These are phyloP conservation scores for Cruciata laevipes DNA, from an alignment of 257 asterid genomes.

Conservation along the genomic window DNA sequence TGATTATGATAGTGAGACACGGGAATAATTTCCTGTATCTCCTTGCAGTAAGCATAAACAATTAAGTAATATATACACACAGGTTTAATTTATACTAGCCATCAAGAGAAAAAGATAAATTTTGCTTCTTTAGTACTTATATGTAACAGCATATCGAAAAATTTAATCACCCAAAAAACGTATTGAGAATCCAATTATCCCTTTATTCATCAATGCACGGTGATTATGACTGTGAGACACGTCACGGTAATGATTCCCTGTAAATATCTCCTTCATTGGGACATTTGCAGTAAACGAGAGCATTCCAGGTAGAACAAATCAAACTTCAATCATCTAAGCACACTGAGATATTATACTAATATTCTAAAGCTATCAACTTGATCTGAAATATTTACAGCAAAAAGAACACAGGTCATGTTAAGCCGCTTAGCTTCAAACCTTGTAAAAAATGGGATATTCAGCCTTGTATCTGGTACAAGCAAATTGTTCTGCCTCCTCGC, in stretches of 20 bases:
- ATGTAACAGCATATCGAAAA: too few species aligned
- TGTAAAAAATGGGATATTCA: slow-evolving; percentile 78
- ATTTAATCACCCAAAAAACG: too few species aligned
- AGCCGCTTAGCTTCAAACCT: slow-evolving; percentile 30
- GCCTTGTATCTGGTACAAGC: slow-evolving; percentile 85
- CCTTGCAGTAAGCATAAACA: too few species aligned
- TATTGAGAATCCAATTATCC: neutral
- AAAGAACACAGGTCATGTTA: neutral
- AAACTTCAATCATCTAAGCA: neutral
- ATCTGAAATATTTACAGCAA: neutral
- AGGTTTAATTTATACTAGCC: too few species aligned
- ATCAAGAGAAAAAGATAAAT: too few species aligned
- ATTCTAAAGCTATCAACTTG: neutral
- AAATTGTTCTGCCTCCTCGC: slow-evolving; percentile 67
- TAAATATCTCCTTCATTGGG: neutral
- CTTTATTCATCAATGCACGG: neutral
- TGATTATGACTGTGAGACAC: neutral
- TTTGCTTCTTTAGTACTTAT: too few species aligned
- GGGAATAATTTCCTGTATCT: neutral
- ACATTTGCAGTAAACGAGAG: neutral
- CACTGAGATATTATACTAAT: neutral
- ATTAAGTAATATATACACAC: too few species aligned
- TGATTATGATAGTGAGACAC: neutral
- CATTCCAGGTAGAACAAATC: neutral
- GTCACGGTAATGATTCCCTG: neutral